Conservation (phyloP, 1,139 yeast genomes). For the Kluyveromyces sp. region DNA sequence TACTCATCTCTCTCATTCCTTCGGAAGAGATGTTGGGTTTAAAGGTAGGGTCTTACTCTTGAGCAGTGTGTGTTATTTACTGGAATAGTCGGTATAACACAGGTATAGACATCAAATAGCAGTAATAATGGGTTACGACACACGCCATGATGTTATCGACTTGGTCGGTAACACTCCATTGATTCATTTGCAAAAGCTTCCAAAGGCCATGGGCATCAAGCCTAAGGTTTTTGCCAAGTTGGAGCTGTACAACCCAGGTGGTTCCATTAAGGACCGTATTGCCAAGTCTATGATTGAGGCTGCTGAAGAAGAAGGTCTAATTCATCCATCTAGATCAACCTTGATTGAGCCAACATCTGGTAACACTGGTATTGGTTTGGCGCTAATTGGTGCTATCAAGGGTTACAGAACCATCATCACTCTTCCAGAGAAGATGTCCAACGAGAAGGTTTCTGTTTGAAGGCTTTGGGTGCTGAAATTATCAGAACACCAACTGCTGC, state of each 20-base stretch:
- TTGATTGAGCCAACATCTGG: slow-evolving; percentile 88
- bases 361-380: slow-evolving; percentile 84
- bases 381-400: slow-evolving; percentile 77
- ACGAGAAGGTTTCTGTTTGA: slow-evolving; percentile 82
- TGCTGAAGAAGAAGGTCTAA: slow-evolving; percentile 71
- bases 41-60: no score
- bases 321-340: slow-evolving; percentile 73
- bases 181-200: slow-evolving; percentile 66
- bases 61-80: no score
- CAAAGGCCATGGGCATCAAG: slow-evolving; percentile 69
- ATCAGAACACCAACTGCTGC: slow-evolving; percentile 91
- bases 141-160: slow-evolving; percentile 23
- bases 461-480: slow-evolving; percentile 86
- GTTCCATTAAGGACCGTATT: slow-evolving; percentile 91
- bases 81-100: slow-evolving; percentile 15
- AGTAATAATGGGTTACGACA: slow-evolving; percentile 3
- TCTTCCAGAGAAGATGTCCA: slow-evolving; percentile 87
- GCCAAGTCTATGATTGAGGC: slow-evolving; percentile 82
- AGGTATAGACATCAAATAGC: background rate
- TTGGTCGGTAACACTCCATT: slow-evolving; percentile 74
- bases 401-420: slow-evolving; percentile 87
- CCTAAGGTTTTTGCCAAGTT: slow-evolving; percentile 82
- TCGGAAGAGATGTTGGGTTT: no score
- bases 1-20: no score
- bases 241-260: slow-evolving; percentile 86